Evolutionary conservation across 2,329 filamentous ascomycete genomes (phyloP).

Genomic region (Talaromyces pinophilus): DNA sequence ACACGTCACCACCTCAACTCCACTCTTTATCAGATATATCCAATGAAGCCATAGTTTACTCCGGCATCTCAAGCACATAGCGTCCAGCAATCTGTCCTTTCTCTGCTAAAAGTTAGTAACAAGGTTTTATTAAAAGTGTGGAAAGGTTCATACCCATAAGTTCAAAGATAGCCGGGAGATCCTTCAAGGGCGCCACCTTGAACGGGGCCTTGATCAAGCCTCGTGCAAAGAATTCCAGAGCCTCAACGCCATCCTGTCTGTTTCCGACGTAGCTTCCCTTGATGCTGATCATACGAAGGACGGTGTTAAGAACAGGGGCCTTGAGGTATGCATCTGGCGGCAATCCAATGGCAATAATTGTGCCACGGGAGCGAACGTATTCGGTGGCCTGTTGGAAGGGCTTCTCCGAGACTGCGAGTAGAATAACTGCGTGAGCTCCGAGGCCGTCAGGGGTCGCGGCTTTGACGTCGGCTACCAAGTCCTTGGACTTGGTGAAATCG

Average conservation of each 20-base stretch:
- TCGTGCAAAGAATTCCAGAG: slow-evolving; percentile 82
- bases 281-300: slow-evolving; percentile 87
- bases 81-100: slow-evolving; percentile 46
- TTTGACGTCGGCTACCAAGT: slow-evolving; percentile 83
- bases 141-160: slow-evolving; percentile 56
- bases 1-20: slow-evolving; percentile 1
- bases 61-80: slow-evolving; percentile 47
- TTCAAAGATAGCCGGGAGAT: slow-evolving; percentile 77
- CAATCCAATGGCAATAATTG: slow-evolving; percentile 85
- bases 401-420: slow-evolving; percentile 84
- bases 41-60: slow-evolving; percentile 27
- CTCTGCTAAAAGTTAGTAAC: slow-evolving; percentile 33
- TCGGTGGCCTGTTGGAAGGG: slow-evolving; percentile 92
- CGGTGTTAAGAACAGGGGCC: slow-evolving; percentile 86
- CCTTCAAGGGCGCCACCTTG: slow-evolving; percentile 78
- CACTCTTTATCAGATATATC: no score
- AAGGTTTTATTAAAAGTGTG: background rate
- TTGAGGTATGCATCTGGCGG: slow-evolving; percentile 76
- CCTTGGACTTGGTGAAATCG: slow-evolving; percentile 75
- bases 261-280: slow-evolving; percentile 94
- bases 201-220: slow-evolving; percentile 84
- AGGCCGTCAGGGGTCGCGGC: slow-evolving; percentile 75
- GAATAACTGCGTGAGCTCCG: slow-evolving; percentile 82
- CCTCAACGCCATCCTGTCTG: slow-evolving; percentile 82
- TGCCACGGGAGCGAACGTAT: slow-evolving; percentile 81